Base-by-base conservation (phyloP, 2,329 filamentous ascomycete genomes). In the Pseudomassariella vexata region DNA sequence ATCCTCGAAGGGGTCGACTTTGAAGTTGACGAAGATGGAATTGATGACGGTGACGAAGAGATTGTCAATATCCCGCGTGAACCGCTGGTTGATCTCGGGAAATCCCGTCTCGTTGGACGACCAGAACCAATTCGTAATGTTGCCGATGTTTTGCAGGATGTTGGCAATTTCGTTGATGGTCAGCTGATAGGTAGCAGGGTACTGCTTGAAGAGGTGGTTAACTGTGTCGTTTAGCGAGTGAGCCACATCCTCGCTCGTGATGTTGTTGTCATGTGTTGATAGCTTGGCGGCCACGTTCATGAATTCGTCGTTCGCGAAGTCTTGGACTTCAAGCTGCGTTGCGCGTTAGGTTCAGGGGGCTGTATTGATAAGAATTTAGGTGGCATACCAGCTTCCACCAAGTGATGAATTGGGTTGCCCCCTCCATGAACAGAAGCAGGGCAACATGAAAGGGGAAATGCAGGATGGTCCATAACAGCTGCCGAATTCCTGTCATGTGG, bases 401-500 rank as follows among this genome's bases (percentile, higher is more conserved):
- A 30, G 62, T 54, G 28, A 66, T 54, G 28, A 79, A 68, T 41
- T 80, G 73, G 2, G 74, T 71, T 21, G 66, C 63, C 9, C 74
- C 77, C 44, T 79, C 73, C 26, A 77, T 69, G 23, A 79, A 68
- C 3, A 82, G 63, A 9, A 80, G 68, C 18, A 82, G 65, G 5
- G 70, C 57, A 2, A 79, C 62, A 43, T 82, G 76, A 41, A 81
- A 73, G 0, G 76, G 76, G 39, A 79, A 77, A 53, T 81, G 77
- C 1, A 73, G 50, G 3, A 65, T 33, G 0, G 65, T 60, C 72
- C 71, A 76, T 23, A 75, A 49, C 31, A 76, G 67, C 42, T 82
- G 77, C 1, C 70, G 66, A 32, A 74, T 57, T 48, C 63, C 31
- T 53, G 70, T 45, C 58, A 66, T 69, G 23, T 76, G 63, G 36